Evolutionary conservation across 768 basidiomycete species (phyloP), one percentile per base, ranked within the genome.

Genomic region (Filobasidium wieringae): DNA sequence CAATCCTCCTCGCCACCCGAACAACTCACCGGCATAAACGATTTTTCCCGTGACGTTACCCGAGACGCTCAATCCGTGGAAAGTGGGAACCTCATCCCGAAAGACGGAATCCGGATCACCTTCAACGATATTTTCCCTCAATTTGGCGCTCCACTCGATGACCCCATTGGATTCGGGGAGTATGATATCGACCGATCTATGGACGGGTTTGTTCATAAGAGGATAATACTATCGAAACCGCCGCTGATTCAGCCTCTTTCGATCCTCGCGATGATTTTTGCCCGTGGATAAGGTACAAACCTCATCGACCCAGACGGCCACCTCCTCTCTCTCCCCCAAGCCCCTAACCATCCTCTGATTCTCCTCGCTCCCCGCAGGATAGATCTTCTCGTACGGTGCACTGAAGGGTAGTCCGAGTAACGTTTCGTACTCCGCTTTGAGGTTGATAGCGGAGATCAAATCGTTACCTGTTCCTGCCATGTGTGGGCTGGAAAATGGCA

Each of bases 31-130:
- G 1, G 81, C 91, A 63, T 88, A 92, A 17, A 93, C 59, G 53
- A 70, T 63, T 50, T 66, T 57, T 6, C 52, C 70, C 7, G 79
- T 77, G 17, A 81, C 89, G 59, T 84, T 82, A 1, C 92, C 92
- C 43, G 80, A 81, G 45, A 79, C 79, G 64, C 86, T 88, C 12
- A 88, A 74, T 4, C 88, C 91, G 72, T 92, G 90, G 82, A 86
- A 97, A n/a, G 85, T 74, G 0, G 86, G 83, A 14, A 91, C 79
- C 22, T 80, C 77, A 57, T 84, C 77, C 53, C 78, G 79, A 64
- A 85, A 83, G 60, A 81, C 79, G 5, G 87, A 86, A 56, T 85
- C 83, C 24, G 81, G 78, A 66, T 96, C 92, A 3, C 80, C 76
- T 2, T 80, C 79, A 60, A 89, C 84, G 64, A 84, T 86, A 27